Evolutionary conservation across 495 filamentous ascomycete genomes (phyloP).

Genomic region (Aspergillus saccharolyticus): DNA sequence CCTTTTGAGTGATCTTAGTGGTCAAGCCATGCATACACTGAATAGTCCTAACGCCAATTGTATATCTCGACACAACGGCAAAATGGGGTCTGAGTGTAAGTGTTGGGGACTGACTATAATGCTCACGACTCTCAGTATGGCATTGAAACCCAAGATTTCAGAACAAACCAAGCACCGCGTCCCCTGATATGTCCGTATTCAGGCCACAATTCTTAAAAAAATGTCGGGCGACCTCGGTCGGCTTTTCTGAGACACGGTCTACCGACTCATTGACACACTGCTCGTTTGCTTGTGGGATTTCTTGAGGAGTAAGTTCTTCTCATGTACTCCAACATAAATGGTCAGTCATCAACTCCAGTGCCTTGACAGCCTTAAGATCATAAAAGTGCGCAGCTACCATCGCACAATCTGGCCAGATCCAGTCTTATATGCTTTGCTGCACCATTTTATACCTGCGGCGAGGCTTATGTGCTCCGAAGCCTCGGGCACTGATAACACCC

Average conservation of each 20-base stretch:
- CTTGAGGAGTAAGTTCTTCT: conserved; percentile 56
- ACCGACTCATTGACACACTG: conserved; percentile 52
- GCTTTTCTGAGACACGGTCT: conserved; percentile 21
- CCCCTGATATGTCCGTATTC: not conserved
- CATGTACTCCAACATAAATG: conserved; percentile 70
- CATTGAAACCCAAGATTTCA: not conserved
- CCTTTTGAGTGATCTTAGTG: not conserved
- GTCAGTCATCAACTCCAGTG: conserved; percentile 60
- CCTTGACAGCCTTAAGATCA: conserved; percentile 63
- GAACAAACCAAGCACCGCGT: not conserved
- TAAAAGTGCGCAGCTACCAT: conserved; percentile 75
- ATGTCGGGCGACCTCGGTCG: conserved; percentile 31
- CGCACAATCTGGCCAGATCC: conserved; percentile 55
- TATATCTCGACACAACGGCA: too few relatives aligned
- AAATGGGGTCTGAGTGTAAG: too few relatives aligned
- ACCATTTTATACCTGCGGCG: conserved; percentile 60
- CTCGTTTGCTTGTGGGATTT: conserved; percentile 33
- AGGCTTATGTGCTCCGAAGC: conserved; percentile 79
- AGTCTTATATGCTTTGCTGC: conserved; percentile 56
- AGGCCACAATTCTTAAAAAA: conserved; percentile 3
- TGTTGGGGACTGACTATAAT: too few relatives aligned
- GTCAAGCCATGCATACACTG: not conserved
- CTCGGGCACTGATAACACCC: conserved; percentile 57
- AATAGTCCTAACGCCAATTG: not conserved
- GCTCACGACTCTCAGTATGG: too few relatives aligned